Conservation (phyloP, 2,329 filamentous ascomycete genomes). For the Chrysosporium keratinophilum region DNA sequence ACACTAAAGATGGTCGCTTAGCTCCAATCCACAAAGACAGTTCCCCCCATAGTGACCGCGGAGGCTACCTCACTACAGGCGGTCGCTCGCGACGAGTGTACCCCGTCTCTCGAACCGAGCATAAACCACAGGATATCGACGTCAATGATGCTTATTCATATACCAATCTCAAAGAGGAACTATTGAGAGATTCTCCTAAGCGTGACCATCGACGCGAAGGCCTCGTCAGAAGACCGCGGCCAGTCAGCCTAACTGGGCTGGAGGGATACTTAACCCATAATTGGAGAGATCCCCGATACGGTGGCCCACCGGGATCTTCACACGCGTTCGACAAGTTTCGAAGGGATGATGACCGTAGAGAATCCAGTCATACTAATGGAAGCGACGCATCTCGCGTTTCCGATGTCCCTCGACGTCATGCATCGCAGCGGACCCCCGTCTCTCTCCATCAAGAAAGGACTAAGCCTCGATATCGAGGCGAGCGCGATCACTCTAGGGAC, state of each 20-base stretch:
- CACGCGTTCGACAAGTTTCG: constrained; percentile 29
- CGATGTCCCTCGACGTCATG: constrained; percentile 25
- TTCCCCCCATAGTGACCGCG: constrained; percentile 12
- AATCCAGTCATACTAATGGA: constrained; percentile 17
- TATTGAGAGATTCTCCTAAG: constrained; percentile 31
- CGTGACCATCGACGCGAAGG: constrained; percentile 22
- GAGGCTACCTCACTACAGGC: constrained; percentile 24
- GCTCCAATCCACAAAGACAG: constrained; percentile 2
- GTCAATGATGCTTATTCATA: constrained; percentile 38
- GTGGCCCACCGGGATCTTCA: constrained; percentile 30
- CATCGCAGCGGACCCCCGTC: constrained; percentile 36
- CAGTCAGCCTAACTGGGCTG: constrained; percentile 32
- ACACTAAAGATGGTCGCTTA: constrained; percentile 16
- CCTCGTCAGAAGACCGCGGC: constrained; percentile 24
- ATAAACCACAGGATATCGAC: constrained; percentile 29
- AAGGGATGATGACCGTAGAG: constrained; percentile 14
- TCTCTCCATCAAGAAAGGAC: constrained; percentile 41
- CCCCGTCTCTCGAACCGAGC: constrained; percentile 13
- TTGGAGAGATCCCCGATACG: constrained; percentile 23
- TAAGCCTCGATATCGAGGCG: constrained; percentile 35
- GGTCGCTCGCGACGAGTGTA: constrained; percentile 12
- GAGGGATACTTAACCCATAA: constrained; percentile 25
- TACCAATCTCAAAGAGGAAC: constrained; percentile 39
- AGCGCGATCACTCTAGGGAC: constrained; percentile 37
- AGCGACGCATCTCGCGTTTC: constrained; percentile 27